A percentile compares a stretch with the other conserved stretches of the same genome.
phyloP scores from a whole-genome alignment of 139 green algal species.

The Chlorella sorokiniana region DNA sequence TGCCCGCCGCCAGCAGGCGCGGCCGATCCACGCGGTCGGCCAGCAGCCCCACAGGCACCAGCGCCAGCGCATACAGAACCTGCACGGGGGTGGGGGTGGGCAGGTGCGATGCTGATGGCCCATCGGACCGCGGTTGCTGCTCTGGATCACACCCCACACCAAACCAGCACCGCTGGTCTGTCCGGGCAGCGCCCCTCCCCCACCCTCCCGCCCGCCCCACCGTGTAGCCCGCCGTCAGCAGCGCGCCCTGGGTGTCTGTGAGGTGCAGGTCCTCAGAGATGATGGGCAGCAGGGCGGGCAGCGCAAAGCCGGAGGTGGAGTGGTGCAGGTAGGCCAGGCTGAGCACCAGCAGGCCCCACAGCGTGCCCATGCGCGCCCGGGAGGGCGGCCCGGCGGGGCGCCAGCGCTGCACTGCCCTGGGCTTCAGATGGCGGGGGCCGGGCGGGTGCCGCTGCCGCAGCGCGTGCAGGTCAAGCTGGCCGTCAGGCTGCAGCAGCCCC shows the following conservation, averaged over 20 bases:
- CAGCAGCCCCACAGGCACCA: slow-evolving; percentile 83
- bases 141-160: too few relatives aligned
- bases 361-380: slow-evolving; percentile 40
- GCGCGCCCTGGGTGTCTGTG: slow-evolving; percentile 64
- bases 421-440: slow-evolving; percentile 24
- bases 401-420: background rate
- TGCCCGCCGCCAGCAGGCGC: slow-evolving; percentile 71
- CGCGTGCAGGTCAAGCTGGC: background rate
- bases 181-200: background rate
- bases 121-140: background rate
- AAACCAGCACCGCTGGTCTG: background rate
- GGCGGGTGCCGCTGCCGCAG: slow-evolving; percentile 7
- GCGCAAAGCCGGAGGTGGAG: slow-evolving; percentile 73
- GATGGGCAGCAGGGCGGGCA: slow-evolving; percentile 83
- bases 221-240: slow-evolving; percentile 68
- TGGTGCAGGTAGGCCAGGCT: slow-evolving; percentile 84
- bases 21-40: slow-evolving; percentile 75
- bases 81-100: slow-evolving; percentile 11
- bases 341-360: slow-evolving; percentile 79
- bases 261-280: slow-evolving; percentile 79
- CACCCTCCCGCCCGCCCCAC: slow-evolving; percentile 22
- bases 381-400: background rate
- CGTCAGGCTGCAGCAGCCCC: background rate
- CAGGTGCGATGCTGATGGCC: background rate
- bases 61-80: slow-evolving; percentile 81